These are phyloP conservation scores for Fusarium paranaense DNA, from an alignment of 2,329 filamentous ascomycete genomes.

Conservation along the genomic window DNA sequence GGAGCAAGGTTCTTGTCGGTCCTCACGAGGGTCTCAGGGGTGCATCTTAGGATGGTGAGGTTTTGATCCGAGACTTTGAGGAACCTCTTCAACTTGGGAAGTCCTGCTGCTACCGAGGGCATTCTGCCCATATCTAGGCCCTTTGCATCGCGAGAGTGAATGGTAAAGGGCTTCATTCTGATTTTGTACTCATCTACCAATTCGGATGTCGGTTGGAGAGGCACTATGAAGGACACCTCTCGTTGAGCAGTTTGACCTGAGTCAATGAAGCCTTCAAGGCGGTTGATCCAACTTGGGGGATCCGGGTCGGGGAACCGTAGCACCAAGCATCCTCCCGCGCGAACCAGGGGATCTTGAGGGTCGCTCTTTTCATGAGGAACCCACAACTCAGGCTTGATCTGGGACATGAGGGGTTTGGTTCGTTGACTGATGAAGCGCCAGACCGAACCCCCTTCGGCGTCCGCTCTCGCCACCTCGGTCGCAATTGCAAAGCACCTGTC, in stretches of 20 bases:
- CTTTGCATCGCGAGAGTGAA: slow-evolving; percentile 23
- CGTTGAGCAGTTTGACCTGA: rapidly evolving
- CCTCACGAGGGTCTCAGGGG: slow-evolving; percentile 14
- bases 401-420: slow-evolving; percentile 32
- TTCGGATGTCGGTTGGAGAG: not conserved
- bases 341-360: not conserved
- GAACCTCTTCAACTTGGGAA: slow-evolving; percentile 24
- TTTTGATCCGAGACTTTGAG: slow-evolving; percentile 24
- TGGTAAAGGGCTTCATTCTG: slow-evolving; percentile 9
- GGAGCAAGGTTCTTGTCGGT: slow-evolving; percentile 31
- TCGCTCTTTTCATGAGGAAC: not conserved
- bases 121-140: slow-evolving; percentile 15
- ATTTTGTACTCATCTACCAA: not conserved
- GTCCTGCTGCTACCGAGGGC: slow-evolving; percentile 1
- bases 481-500: slow-evolving; percentile 47
- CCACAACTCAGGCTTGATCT: slow-evolving; percentile 32
- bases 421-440: slow-evolving; percentile 47
- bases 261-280: not conserved
- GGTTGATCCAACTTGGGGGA: not conserved
- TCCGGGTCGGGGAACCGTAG: slow-evolving; percentile 19
- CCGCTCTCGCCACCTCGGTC: slow-evolving; percentile 40
- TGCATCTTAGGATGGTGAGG: slow-evolving; percentile 22
- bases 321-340: slow-evolving; percentile 6
- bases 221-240: not conserved
- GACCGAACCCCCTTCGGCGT: not conserved